Conservation (phyloP, 1,284 basidiomycete species). For the Psilocybe mexicana region DNA sequence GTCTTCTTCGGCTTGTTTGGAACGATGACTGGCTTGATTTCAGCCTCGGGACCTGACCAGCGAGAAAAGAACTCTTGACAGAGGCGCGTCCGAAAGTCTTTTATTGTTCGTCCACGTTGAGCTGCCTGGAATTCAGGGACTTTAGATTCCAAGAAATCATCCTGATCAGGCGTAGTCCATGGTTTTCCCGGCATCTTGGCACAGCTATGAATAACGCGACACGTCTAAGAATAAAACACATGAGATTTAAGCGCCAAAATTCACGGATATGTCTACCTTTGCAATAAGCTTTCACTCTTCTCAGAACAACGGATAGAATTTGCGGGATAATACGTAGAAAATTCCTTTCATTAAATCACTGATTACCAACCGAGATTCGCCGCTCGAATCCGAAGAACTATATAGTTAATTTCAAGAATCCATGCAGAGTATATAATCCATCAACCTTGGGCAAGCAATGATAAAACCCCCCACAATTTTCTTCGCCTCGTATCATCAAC, state of each 20-base stretch:
- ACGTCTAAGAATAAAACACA: not conserved
- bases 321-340: too few relatives aligned
- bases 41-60: not conserved
- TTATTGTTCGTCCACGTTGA: not conserved
- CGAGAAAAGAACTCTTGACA: slow-evolving; percentile 2
- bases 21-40: not conserved
- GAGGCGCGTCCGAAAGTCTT: not conserved
- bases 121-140: not conserved
- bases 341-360: too few relatives aligned
- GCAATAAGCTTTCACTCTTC: too few relatives aligned
- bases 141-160: not conserved
- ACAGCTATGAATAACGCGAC: too few relatives aligned
- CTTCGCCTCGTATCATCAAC: not conserved
- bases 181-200: not conserved
- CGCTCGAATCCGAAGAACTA: not conserved
- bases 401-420: not conserved
- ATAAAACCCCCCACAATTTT: not conserved
- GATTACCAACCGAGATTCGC: not conserved
- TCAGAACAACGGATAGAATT: too few relatives aligned
- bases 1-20: not conserved
- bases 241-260: too few relatives aligned
- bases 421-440: too few relatives aligned
- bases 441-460: not conserved
- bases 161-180: slow-evolving; percentile 3
- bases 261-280: too few relatives aligned